Evolutionary conservation across 163 green algal genomes (phyloP), one percentile per base, ranked within the genome.

Genomic region (Scenedesmus sp.): DNA sequence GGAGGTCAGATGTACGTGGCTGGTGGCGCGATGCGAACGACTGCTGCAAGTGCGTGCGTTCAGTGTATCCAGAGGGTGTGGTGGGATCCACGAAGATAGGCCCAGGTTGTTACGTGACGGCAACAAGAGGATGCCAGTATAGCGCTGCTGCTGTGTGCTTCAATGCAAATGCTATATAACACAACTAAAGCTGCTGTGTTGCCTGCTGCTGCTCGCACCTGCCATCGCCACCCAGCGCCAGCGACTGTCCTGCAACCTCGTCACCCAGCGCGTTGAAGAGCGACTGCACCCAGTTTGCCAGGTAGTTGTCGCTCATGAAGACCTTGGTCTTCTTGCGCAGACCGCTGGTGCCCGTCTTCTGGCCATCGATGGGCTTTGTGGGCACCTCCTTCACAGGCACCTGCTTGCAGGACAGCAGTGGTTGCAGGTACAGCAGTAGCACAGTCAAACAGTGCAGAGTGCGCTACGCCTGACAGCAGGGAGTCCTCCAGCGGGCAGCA

Each of bases 321-420:
- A 92, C 97, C 86, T 97, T 98, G 16, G 99, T 99, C 95, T 99
- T 99, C 96, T 99, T 99, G 82, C 98, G 96, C 56, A 99, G 96
- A n/a, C 98, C 98, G 23, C 93, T 97, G 59, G 98, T 99, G 74
- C 98, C 98, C 6, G 98, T 99, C 96, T 99, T 99, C 96, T 99
- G 98, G 66, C 98, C 98, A 26, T 99, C 97, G 91, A 99, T 99
- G 52, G 98, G 98, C 94, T 98, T 97, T 73, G 98, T 99, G 70
- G 97, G 92, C 67, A 99, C 95, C 18, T 94, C 94, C 82, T 97
- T 98, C 18, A 99, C 84, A 15, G 84, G 20, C 16, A 93, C 56
- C 90, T 93, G 90, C 60, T 55, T 55, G 64, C 84, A 89, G 18
- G 57, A 85, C 70, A 79, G 70, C 70, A 79, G 70, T 79, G 13